Conservation (phyloP, 495 filamentous ascomycete genomes). For the Rusavskia elegans region DNA sequence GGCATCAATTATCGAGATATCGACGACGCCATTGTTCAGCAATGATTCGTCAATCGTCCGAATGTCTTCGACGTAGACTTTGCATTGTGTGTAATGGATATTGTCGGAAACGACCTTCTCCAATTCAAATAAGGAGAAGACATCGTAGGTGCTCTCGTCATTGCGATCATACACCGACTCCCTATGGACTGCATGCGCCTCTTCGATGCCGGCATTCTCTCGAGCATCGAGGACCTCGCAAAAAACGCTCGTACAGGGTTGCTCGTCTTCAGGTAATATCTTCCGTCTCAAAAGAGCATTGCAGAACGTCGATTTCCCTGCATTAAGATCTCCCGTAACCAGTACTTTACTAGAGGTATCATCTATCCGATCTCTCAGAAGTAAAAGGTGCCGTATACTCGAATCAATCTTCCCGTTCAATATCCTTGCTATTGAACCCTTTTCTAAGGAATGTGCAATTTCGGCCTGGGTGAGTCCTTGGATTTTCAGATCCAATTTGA, state of each 20-base stretch:
- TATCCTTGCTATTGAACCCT: slow-evolving; percentile 71
- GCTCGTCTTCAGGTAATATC: slow-evolving; percentile 88
- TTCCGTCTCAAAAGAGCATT: slow-evolving; percentile 88
- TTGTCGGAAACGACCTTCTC: slow-evolving; percentile 86
- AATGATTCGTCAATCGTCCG: slow-evolving; percentile 83
- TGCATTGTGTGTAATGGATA: slow-evolving; percentile 78
- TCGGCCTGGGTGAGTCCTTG: slow-evolving; percentile 73
- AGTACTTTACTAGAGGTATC: slow-evolving; percentile 96
- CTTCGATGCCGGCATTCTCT: slow-evolving; percentile 80
- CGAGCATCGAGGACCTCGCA: slow-evolving; percentile 89
- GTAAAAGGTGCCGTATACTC: slow-evolving; percentile 76
- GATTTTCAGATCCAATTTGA: slow-evolving; percentile 88
- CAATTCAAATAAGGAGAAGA: slow-evolving; percentile 56
- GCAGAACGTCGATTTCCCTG: slow-evolving; percentile 96
- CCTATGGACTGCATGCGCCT: slow-evolving; percentile 87
- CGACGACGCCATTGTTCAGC: slow-evolving; percentile 92
- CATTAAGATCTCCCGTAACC: slow-evolving; percentile 94
- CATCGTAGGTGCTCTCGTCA: slow-evolving; percentile 86
- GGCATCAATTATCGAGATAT: slow-evolving; percentile 94
- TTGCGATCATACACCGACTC: slow-evolving; percentile 66
- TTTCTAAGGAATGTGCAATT: slow-evolving; percentile 92
- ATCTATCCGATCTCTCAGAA: slow-evolving; percentile 83
- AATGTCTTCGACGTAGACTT: slow-evolving; percentile 89
- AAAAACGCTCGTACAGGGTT: slow-evolving; percentile 97
- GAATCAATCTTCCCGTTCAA: slow-evolving; percentile 87